Base-by-base conservation (phyloP, 192 early-diverging fungal genomes). In the Geranomyces variabilis region DNA sequence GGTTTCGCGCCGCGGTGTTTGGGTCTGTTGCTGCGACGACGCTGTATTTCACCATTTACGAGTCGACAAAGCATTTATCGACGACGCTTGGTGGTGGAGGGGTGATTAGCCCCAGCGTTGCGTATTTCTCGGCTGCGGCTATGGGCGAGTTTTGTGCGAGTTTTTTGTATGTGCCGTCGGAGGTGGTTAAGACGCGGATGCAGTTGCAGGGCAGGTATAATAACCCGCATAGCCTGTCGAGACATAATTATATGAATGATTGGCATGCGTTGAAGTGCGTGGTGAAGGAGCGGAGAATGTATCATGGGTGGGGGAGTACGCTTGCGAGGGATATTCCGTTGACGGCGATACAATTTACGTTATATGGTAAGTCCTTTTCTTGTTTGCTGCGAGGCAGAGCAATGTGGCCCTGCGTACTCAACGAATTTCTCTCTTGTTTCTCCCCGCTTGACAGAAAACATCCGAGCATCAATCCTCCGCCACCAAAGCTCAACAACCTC, bases 161-260 rank as follows among this genome's bases (percentile, higher is more conserved):
- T 48, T 33, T 75, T 7, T 30, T 77, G 3, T 81, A 81, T 63
- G 79, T 81, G 7, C 79, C 79, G 2, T 71, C 69, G 10, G 79
- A 81, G 71, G 76, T 95, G 0, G 90, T 95, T 28, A 96, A 96
- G 75, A 95, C 93, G 21, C 88, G 95, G 59, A 81, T 96, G 69
- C 95, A 96, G 79, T 79, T 96, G 47, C 95, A 96, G 75, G 93
- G 93, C 79, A 80, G n/a, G 78, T 86, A 68, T 66, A 90, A 90
- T 66, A 90, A 90, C 69, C 88, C 89, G 81, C 86, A 19, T 86
- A 88, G 28, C 83, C 90, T 65, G 89, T 93, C 51, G 79, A 84
- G 75, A 88, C 91, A 94, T 77, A 81, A 91, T 63, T 95, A 95
- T 79, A 80, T 57, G 31, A 83, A 85, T 46, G 86, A 88, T 15